Conservation (phyloP, 768 basidiomycete genomes). For the Kwoniella mangroviensis region DNA sequence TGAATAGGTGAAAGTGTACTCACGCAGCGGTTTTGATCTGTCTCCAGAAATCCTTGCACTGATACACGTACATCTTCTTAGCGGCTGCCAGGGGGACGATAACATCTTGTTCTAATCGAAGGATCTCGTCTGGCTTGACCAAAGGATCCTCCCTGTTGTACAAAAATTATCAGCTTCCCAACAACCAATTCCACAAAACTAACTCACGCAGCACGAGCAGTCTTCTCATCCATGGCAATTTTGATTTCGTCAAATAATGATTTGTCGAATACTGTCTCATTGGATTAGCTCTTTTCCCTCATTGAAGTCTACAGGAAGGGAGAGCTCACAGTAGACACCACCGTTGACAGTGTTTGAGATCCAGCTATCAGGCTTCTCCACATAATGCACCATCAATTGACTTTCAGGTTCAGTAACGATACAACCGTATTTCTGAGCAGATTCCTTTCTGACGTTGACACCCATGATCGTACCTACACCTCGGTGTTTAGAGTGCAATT, state of each 20-base stretch:
- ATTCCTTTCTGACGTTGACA: conserved; percentile 59
- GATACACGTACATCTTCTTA: conserved; percentile 60
- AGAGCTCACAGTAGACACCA: conserved; percentile 56
- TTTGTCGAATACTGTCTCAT: conserved; percentile 57
- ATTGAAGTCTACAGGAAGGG: too few species aligned
- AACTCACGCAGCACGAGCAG: conserved; percentile 53
- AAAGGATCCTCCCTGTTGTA: conserved; percentile 55
- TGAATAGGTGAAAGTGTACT: conserved; percentile 19
- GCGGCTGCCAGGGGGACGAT: conserved; percentile 59
- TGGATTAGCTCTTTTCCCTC: too few species aligned
- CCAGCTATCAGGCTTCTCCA: conserved; percentile 61
- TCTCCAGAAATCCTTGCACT: conserved; percentile 59
- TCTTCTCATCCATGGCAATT: conserved; percentile 60
- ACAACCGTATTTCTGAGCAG: conserved; percentile 59
- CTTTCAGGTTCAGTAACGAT: conserved; percentile 59
- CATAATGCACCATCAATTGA: conserved; percentile 58
- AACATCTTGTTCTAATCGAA: conserved; percentile 62
- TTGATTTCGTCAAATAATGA: conserved; percentile 60
- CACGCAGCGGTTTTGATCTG: conserved; percentile 62
- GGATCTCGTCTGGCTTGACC: conserved; percentile 58
- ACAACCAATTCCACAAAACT: too few species aligned
- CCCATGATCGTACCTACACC: conserved; percentile 61
- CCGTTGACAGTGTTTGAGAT: conserved; percentile 60
- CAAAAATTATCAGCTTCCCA: not conserved
- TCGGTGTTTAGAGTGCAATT: conserved; percentile 58